Percentiles rank a stretch among this genome's conserved stretches.
Conservation (phyloP, 306 rosid genomes). For the Castanospermum australe region DNA sequence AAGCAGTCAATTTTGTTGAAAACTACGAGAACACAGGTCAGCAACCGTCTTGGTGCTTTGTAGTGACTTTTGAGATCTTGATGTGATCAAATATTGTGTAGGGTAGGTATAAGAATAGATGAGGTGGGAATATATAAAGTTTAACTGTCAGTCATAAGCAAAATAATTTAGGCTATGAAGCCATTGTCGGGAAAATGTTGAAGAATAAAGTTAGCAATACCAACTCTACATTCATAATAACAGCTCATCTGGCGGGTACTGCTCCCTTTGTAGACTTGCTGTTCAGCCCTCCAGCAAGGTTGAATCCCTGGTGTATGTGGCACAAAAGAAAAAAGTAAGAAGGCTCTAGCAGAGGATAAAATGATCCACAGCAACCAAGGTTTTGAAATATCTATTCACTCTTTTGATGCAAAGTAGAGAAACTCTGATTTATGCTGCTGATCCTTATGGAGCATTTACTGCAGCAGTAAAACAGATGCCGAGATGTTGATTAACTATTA, state of each 20-base stretch:
- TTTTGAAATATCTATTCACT: constrained; percentile 1
- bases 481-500: background rate
- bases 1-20: no score
- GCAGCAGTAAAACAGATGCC: background rate
- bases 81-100: background rate
- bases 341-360: background rate
- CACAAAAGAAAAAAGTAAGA: background rate
- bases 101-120: background rate
- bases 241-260: background rate
- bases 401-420: background rate
- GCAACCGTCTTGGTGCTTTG: no score
- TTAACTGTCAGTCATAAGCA: no score
- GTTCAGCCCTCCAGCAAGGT: background rate
- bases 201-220: background rate
- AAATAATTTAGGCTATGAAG: no score
- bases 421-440: background rate
- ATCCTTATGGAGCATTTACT: background rate
- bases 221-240: background rate
- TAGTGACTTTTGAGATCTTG: no score
- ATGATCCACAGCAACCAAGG: background rate
- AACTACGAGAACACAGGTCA: no score
- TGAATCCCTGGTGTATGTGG: background rate
- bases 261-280: background rate
- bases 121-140: background rate
- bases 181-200: no score